Base-by-base conservation (phyloP, 2,329 filamentous ascomycete genomes). In the Phialocephala subalpina region DNA sequence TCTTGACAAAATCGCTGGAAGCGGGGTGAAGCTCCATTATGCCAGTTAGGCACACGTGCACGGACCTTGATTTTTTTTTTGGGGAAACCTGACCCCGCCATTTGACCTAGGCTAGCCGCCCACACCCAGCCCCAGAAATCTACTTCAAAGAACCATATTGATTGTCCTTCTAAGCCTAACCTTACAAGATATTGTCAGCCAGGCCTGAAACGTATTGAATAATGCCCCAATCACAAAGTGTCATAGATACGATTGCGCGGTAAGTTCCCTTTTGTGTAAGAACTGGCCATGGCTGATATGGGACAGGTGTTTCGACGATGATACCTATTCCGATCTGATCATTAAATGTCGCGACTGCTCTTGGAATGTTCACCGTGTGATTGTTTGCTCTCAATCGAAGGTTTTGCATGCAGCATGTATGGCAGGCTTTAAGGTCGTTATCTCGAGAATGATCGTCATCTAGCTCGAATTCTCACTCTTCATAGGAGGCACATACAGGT, bases 321-420 rank as follows among this genome's bases (percentile, higher is more conserved):
- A 62, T 62, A 60, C 49, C 14, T 66, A 67, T 58, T 66, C 65
- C 9, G 63, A 69, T 66, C 38, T 69, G 47, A 66, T 59, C 16
- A 64, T 67, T n/a, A 62, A 52, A 66, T 69, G 60, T 55, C 18
- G 45, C 25, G 57, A 67, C 14, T 64, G 59, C 62, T 69, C 59
- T 67, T 67, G 65, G 63, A 67, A 69, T 60, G 63, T 69, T 62
- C 67, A 68, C 27, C 66, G 66, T 20, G 63, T 65, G 16, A 40
- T 68, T 35, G 66, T 70, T 63, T 66, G 66, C 57, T 62, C 60
- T 58, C 61, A 67, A 62, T 67, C 61, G 52, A 67, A 36, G 20
- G 57, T 58, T 59, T 64, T 68, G 29, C 60, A 68, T 64, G 63
- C 60, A 55, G 63, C 58, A 56, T 65, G 59, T 33, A 67, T 63